A percentile compares a stretch with the other conserved stretches of the same genome.
phyloP scores from a whole-genome alignment of 1,284 basidiomycete species.

The Apiotrichum domesticum region DNA sequence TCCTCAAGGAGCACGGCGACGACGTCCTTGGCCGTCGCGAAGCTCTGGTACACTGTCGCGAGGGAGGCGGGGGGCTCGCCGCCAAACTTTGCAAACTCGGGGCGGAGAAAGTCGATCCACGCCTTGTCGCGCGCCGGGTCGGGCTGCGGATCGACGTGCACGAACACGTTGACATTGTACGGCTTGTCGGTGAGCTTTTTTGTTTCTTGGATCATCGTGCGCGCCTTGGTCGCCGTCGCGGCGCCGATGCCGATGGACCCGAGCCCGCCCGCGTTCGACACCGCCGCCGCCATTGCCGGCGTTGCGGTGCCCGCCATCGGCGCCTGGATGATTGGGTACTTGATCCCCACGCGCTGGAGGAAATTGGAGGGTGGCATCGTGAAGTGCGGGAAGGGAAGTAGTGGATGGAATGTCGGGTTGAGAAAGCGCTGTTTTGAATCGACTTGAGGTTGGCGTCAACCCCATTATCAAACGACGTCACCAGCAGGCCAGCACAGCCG shows the following conservation, averaged over 20 bases:
- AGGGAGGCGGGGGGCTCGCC: conserved; percentile 20
- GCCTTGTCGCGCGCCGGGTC: conserved; percentile 9
- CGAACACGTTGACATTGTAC: conserved; percentile 40
- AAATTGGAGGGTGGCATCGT: not conserved
- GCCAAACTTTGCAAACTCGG: conserved; percentile 21
- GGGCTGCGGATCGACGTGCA: conserved; percentile 14
- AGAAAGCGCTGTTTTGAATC: too few species aligned
- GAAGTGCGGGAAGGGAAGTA: not conserved
- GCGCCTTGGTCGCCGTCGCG: conserved; percentile 16
- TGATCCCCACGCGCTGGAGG: conserved; percentile 18
- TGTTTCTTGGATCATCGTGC: conserved; percentile 23
- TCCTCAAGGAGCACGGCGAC: conserved; percentile 28
- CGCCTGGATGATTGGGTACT: conserved; percentile 36
- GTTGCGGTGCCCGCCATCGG: conserved; percentile 41
- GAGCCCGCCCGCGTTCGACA: conserved; percentile 37
- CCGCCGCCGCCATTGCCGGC: conserved; percentile 34
- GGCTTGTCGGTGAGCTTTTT: conserved; percentile 20
- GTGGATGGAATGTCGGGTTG: too few species aligned
- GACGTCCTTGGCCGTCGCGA: conserved; percentile 27
- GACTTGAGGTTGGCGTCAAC: too few species aligned
- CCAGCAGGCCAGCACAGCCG: too few species aligned
- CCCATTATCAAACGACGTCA: too few species aligned
- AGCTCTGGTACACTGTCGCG: conserved; percentile 25
- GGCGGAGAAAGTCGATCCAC: conserved; percentile 25
- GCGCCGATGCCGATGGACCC: conserved; percentile 38